These are phyloP conservation scores for Papiliotrema laurentii DNA, from an alignment of 1,284 basidiomycete genomes.

Conservation along the genomic window DNA sequence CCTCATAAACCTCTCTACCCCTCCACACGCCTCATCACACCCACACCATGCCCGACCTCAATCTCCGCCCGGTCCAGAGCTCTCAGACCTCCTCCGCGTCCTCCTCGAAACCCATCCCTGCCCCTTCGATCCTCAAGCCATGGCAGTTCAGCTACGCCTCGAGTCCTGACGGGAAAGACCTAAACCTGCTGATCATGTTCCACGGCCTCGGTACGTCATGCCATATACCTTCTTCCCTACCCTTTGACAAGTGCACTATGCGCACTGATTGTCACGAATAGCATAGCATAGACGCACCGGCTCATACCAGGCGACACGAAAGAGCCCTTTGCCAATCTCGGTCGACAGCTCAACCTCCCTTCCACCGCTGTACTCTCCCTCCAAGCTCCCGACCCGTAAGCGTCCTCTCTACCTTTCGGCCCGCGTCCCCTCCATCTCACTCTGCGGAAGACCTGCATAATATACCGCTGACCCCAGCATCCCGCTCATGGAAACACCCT, in stretches of 20 bases:
- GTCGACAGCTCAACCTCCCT: slow-evolving; percentile 68
- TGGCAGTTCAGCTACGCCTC: slow-evolving; percentile 38
- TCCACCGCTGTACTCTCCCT: slow-evolving; percentile 78
- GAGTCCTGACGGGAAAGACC: slow-evolving; percentile 66
- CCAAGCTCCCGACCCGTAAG: slow-evolving; percentile 71
- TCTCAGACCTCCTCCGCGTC: slow-evolving; percentile 6
- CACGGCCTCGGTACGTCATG: slow-evolving; percentile 73
- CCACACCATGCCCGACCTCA: slow-evolving; percentile 22
- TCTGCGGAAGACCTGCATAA: not conserved
- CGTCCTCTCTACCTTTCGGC: slow-evolving; percentile 3
- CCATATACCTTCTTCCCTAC: not conserved
- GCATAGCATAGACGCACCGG: not conserved
- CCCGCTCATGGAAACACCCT: slow-evolving; percentile 68
- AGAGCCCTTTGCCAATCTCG: slow-evolving; percentile 68
- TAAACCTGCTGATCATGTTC: slow-evolving; percentile 77
- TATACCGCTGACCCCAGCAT: slow-evolving; percentile 52
- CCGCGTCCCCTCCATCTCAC: slow-evolving; percentile 1
- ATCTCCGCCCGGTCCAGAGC: slow-evolving; percentile 24
- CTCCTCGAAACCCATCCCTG: slow-evolving; percentile 18
- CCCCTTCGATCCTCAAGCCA: slow-evolving; percentile 22
- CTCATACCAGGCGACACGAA: slow-evolving; percentile 68
- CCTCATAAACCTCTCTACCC: too few species aligned
- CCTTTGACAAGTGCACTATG: not conserved
- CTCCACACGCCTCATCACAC: not conserved
- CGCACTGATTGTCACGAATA: too few species aligned